Base-by-base conservation (phyloP, 2,329 filamentous ascomycete species). In the Tricladium varicosporioides region DNA sequence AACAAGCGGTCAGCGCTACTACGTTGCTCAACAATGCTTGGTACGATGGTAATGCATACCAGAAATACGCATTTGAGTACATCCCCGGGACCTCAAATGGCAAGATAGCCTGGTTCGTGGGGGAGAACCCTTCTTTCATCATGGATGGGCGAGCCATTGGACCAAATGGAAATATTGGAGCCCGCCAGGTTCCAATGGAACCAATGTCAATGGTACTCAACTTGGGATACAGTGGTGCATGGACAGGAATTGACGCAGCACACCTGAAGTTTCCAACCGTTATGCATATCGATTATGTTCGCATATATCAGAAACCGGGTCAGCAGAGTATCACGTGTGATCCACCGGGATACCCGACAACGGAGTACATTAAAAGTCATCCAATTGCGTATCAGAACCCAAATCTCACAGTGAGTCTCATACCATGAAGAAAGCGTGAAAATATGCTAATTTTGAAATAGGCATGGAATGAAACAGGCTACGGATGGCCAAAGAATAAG, bases 301-400 rank as follows among this genome's bases (percentile, higher is more conserved):
- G 80, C 5, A 77, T 78, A 67, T 83, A 83, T 62, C 80, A 83
- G 66, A 75, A 76, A 57, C 69, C 73, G 52, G 79, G 76, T 2
- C 60, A 77, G 53, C 70, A 73, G 53, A 72, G 73, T 56, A 71
- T 82, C 15, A 83, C 80, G 11, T 83, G 80, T 65, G 80, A 83
- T 67, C 80, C 80, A 7, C 75, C 75, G 1, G 80, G 82, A 0
- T 89, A 84, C 68, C 80, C 81, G 51, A 89, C 86, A 0, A 89
- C 86, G 0, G 69, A 78, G 1, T 90, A 89, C 70, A 90, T 89
- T 67, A 73, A 73, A 51, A 73, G 79, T 1, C 87, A 90, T 68
- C 75, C 77, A 1, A 74, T 78, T 51, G 78, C 84, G 2, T 90
- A 89, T 66, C 71, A 72, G 32, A 88, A 89, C 64, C 71, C 74